Percentiles rank a stretch among this genome's conserved stretches.
Evolutionary conservation across 768 basidiomycete species (phyloP).

Genomic region (Pleurotus platypus): DNA sequence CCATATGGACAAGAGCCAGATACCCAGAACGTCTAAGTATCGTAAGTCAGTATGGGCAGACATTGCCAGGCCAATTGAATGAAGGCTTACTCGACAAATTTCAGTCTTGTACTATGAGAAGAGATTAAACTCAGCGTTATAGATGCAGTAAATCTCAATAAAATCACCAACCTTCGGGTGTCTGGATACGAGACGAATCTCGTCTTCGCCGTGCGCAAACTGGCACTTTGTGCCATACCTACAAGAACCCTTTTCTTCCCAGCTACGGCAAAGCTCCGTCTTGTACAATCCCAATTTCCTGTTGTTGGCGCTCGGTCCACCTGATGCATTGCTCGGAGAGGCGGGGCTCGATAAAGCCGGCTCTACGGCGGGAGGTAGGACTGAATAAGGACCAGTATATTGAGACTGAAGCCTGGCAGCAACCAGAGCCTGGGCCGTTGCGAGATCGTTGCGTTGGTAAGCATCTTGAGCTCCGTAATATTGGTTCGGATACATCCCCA

Average conservation of each 20-base stretch:
- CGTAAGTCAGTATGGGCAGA: conserved; percentile 10
- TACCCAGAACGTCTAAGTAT: conserved; percentile 81
- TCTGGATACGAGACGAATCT: conserved; percentile 77
- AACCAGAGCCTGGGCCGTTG: conserved; percentile 55
- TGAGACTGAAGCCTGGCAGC: conserved; percentile 63
- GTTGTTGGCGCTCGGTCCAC: conserved; percentile 89
- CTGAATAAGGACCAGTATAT: conserved; percentile 50
- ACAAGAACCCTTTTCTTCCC: conserved; percentile 89
- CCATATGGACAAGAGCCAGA: conserved; percentile 92
- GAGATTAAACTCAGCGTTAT: not conserved
- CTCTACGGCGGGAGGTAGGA: conserved; percentile 29
- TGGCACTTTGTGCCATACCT: conserved; percentile 88
- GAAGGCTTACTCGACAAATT: conserved; percentile 73
- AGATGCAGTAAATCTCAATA: not conserved
- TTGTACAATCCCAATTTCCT: conserved; percentile 89
- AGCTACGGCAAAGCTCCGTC: conserved; percentile 85
- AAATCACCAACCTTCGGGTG: conserved; percentile 74
- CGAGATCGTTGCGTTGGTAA: conserved; percentile 48
- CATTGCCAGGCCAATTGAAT: conserved; percentile 2
- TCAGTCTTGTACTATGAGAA: conserved; percentile 81
- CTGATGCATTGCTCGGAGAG: conserved; percentile 57
- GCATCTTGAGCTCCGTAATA: conserved; percentile 63
- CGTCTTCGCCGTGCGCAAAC: conserved; percentile 90
- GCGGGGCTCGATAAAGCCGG: conserved; percentile 39
- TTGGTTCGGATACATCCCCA: conserved; percentile 68